A percentile compares a stretch with the other conserved stretches of the same genome.
Evolutionary conservation across 2,329 filamentous ascomycete species (phyloP).

Genomic region (Geosmithia flava): DNA sequence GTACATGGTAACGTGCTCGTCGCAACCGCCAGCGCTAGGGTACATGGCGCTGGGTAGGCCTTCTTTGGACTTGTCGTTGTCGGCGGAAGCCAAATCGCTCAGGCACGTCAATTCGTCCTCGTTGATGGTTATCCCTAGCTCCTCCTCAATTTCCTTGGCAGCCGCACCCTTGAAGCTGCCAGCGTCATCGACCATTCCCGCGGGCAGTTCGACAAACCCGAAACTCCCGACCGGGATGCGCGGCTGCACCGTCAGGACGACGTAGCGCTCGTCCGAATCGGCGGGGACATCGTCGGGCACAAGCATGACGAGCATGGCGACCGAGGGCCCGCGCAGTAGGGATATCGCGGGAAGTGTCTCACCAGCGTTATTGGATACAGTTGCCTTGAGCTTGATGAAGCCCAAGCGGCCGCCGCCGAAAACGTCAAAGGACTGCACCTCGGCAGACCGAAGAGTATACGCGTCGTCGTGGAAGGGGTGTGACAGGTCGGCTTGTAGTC

Average conservation of each 20-base stretch:
- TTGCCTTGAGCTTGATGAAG: conserved; percentile 42
- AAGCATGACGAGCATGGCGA: conserved; percentile 46
- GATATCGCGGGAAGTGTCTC: conserved; percentile 39
- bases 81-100: conserved; percentile 32
- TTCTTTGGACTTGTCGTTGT: conserved; percentile 13
- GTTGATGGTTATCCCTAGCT: conserved; percentile 40
- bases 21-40: conserved; percentile 46
- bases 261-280: conserved; percentile 33
- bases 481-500: conserved; percentile 24
- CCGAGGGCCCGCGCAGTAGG: conserved; percentile 47
- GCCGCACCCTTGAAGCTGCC: conserved; percentile 44
- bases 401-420: conserved; percentile 35
- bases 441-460: conserved; percentile 37
- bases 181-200: conserved; percentile 42
- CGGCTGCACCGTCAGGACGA: conserved; percentile 46
- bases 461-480: conserved; percentile 43
- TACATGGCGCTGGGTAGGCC: conserved; percentile 36
- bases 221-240: conserved; percentile 43
- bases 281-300: conserved; percentile 33
- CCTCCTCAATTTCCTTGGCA: conserved; percentile 48
- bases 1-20: conserved; percentile 48
- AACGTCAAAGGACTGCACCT: conserved; percentile 39
- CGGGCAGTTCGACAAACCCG: conserved; percentile 42
- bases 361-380: conserved; percentile 31
- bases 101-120: conserved; percentile 34